Base-by-base conservation (phyloP, 1,139 yeast species). In the Hyphopichia pseudoburtonii region DNA sequence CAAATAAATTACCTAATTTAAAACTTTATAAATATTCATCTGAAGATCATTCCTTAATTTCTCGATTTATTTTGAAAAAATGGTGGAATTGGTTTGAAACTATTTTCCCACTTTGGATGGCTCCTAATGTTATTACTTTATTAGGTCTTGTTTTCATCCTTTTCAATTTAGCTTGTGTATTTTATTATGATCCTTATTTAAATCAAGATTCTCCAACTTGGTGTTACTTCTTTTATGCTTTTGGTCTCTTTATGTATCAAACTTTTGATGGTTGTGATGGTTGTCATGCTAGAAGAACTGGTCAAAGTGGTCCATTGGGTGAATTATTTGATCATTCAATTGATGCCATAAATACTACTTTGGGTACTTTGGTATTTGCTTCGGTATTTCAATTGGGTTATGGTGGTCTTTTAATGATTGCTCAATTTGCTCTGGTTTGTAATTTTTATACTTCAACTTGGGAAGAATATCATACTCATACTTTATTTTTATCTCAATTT, bases 181-280 rank as follows among this genome's bases (percentile, higher is more conserved):
- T 88, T 47, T 82, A 78, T 56, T 84, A 71, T 50, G 94, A 88
- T 58, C 95, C 96, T 2, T 67, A 73, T 40, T 72, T 86, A 42
- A 66, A 78, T 36, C 56, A 61, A 14, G 70, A 70, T 2, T 71
- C 78, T 18, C 96, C 97, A n/a, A 60, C 76, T 33, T 88, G 96
- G 96, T 77, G 86, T 27, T 88, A 86, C 57, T 76, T 78, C 50
- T 72, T 86, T 36, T 87, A 86, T 57, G 96, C 95, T 0, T 57
- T 86, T 49, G 95, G 96, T 2, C 66, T 90, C 46, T 89, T 90
- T 57, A 67, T 89, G 73, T 90, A 90, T 59, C 97, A 90, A 57
- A 90, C 97, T 0, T 89, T 90, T 59, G 97, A 90, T 63, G 96
- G 97, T 2, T 86, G 96, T 61, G 97, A 90, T 60, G 97, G 97